Percentiles rank a stretch among this genome's conserved stretches.
These are phyloP conservation scores for Sclerotinia nivalis DNA, from an alignment of 2,329 filamentous ascomycete genomes.

Conservation along the genomic window DNA sequence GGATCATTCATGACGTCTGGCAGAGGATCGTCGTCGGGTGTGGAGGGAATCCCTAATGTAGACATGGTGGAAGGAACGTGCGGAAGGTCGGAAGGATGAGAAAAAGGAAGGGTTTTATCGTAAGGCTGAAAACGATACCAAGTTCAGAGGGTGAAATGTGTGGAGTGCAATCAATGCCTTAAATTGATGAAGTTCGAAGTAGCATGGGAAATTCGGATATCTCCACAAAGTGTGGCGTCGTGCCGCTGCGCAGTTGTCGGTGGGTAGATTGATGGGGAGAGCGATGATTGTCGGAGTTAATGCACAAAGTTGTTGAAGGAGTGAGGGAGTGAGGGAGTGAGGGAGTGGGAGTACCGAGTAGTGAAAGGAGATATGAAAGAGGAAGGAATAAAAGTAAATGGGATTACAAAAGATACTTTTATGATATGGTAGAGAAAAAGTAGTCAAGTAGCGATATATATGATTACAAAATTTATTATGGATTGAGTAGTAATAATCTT, in stretches of 20 bases:
- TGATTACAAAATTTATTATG: background rate
- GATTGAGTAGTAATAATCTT: background rate
- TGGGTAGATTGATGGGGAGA: background rate
- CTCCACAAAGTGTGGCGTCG: conserved; percentile 7
- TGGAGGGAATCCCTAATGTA: background rate
- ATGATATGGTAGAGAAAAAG: background rate
- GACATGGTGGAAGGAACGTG: conserved; percentile 1
- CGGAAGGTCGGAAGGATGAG: background rate
- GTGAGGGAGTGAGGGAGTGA: background rate
- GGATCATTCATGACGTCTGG: conserved; percentile 61
- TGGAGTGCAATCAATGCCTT: conserved; percentile 13
- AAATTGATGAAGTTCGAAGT: background rate
- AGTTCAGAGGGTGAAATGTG: background rate
- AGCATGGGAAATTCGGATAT: conserved; percentile 10
- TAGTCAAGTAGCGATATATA: background rate
- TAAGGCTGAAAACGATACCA: background rate
- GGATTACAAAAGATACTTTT: conserved; percentile 1
- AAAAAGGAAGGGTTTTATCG: background rate
- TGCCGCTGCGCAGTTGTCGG: background rate
- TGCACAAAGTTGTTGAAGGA: background rate
- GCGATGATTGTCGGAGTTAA: conserved; percentile 12
- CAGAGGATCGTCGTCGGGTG: conserved; percentile 27
- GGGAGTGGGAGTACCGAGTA: background rate
- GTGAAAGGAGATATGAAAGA: background rate
- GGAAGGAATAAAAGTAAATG: background rate